Evolutionary conservation across 1,139 yeast species (phyloP).

Genomic region (Candida labiduridarum): DNA sequence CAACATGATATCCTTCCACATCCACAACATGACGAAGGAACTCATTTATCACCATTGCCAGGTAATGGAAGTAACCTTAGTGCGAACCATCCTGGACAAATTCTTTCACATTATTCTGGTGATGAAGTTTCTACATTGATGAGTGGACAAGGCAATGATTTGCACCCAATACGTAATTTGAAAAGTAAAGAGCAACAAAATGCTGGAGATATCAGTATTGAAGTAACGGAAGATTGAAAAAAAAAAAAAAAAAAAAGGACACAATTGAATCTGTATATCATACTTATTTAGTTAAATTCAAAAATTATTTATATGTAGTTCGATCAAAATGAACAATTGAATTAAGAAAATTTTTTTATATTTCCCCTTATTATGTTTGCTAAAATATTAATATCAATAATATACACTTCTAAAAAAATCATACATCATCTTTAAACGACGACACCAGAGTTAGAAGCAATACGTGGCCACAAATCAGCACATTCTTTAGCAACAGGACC

Average conservation of each 20-base stretch:
- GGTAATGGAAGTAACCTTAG: background rate
- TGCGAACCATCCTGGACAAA: slow-evolving; percentile 2
- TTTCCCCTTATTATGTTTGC: background rate
- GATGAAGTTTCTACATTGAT: slow-evolving; percentile 17
- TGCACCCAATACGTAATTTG: slow-evolving; percentile 1
- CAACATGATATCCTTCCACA: background rate
- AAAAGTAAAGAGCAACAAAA: slow-evolving; percentile 3
- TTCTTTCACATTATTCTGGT: slow-evolving; percentile 10
- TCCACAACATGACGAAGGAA: background rate
- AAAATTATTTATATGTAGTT: background rate
- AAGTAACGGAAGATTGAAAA: slow-evolving; percentile 8
- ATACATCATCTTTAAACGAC: slow-evolving; percentile 65
- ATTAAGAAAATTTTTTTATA: background rate
- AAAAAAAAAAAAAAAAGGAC: background rate
- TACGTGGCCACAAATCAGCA: slow-evolving; percentile 99
- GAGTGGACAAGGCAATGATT: slow-evolving; percentile 7
- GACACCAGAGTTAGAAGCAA: slow-evolving; percentile 99
- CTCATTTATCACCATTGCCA: background rate
- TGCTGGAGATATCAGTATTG: slow-evolving; percentile 12
- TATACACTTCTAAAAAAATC: slow-evolving; percentile 1
- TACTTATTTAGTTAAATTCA: background rate
- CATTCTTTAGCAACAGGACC: slow-evolving; percentile 99
- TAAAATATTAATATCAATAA: background rate
- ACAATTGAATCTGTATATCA: background rate
- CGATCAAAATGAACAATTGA: background rate